Percentiles rank a stretch among this genome's conserved stretches.
These are phyloP conservation scores for Arthromyces matolae DNA, from an alignment of 768 basidiomycete genomes.

Conservation along the genomic window DNA sequence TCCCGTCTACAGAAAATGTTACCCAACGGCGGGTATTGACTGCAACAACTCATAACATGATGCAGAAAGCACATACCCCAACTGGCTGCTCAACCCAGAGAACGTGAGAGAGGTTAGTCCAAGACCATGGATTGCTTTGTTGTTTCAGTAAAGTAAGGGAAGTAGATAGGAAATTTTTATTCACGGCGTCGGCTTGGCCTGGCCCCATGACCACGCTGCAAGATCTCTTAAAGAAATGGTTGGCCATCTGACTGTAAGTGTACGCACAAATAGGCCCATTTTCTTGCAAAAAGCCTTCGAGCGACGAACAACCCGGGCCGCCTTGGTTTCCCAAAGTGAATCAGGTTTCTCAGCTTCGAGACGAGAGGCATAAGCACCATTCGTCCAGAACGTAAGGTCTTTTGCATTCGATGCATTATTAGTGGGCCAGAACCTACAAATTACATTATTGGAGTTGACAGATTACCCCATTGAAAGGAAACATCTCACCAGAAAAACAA, in stretches of 20 bases:
- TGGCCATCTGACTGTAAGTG: slow-evolving; percentile 15
- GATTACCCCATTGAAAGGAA: too few relatives aligned
- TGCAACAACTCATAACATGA: too few relatives aligned
- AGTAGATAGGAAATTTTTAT: not conserved
- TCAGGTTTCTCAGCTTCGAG: not conserved
- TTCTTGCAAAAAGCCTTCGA: slow-evolving; percentile 65
- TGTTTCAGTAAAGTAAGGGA: not conserved
- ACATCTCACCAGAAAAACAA: slow-evolving; percentile 40
- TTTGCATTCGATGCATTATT: slow-evolving; percentile 55
- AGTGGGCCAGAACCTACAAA: slow-evolving; percentile 74
- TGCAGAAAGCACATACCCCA: slow-evolving; percentile 34
- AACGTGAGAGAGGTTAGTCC: slow-evolving; percentile 67
- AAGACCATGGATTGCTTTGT: slow-evolving; percentile 56
- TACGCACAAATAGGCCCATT: slow-evolving; percentile 53
- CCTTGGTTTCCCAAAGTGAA: slow-evolving; percentile 40
- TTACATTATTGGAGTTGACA: too few relatives aligned
- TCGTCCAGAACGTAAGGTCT: slow-evolving; percentile 65
- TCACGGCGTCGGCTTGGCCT: slow-evolving; percentile 28
- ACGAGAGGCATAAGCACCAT: slow-evolving; percentile 20
- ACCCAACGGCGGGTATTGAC: too few relatives aligned
- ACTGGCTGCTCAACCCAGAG: slow-evolving; percentile 73
- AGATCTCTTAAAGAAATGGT: not conserved
- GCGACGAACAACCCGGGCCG: slow-evolving; percentile 67
- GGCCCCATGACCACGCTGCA: slow-evolving; percentile 51
- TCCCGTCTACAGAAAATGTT: slow-evolving; percentile 41